Evolutionary conservation across 2,329 filamentous ascomycete species (phyloP).

Genomic region (Pseudonectria buxi): DNA sequence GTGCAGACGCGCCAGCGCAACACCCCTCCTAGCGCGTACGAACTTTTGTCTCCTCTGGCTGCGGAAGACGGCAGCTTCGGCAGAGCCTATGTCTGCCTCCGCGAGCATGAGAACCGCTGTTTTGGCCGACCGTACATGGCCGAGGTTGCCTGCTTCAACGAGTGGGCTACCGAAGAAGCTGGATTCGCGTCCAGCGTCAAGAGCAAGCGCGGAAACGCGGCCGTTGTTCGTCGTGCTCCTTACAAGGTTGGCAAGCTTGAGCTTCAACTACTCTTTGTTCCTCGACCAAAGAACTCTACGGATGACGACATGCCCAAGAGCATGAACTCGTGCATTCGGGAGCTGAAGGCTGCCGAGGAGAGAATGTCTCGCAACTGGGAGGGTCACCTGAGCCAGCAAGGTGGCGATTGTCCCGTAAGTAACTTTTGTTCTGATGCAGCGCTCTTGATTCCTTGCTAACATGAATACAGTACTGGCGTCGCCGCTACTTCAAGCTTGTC

Average conservation of each 20-base stretch:
- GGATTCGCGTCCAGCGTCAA: constrained; percentile 78
- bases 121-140: constrained; percentile 83
- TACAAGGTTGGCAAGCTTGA: constrained; percentile 95
- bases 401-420: constrained; percentile 93
- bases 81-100: constrained; percentile 86
- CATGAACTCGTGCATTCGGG: constrained; percentile 92
- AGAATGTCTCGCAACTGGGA: constrained; percentile 73
- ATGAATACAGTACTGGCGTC: constrained; percentile 76
- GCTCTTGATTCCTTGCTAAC: constrained; percentile 29
- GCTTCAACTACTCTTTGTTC: constrained; percentile 89
- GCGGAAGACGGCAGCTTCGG: constrained; percentile 91
- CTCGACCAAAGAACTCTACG: constrained; percentile 75
- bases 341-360: constrained; percentile 85
- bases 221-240: constrained; percentile 75
- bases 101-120: constrained; percentile 82
- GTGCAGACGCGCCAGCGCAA: constrained; percentile 56
- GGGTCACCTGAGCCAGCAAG: constrained; percentile 89
- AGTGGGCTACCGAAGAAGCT: constrained; percentile 89
- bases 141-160: constrained; percentile 94
- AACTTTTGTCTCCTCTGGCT: constrained; percentile 78
- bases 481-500: constrained; percentile 90
- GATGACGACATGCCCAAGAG: constrained; percentile 99
- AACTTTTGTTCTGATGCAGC: neutral
- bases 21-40: constrained; percentile 68
- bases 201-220: constrained; percentile 74